phyloP scores from a whole-genome alignment of 2,329 filamentous ascomycete genomes.

The Simplicillium sp. region DNA sequence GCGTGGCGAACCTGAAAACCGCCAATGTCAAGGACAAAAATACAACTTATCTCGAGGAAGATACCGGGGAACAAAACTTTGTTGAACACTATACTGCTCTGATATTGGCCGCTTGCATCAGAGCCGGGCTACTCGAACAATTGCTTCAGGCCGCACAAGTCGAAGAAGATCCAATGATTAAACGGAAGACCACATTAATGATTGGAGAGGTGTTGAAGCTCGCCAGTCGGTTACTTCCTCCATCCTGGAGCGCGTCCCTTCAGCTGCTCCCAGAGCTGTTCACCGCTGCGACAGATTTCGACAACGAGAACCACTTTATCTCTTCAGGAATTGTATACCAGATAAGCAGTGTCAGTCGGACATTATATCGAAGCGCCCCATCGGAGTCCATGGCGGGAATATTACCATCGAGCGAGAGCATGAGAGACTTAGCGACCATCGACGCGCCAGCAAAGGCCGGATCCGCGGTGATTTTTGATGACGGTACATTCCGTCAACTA shows the following conservation, averaged over 20 bases:
- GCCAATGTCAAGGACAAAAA: constrained; percentile 39
- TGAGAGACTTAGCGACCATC: constrained; percentile 37
- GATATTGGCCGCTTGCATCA: constrained; percentile 75
- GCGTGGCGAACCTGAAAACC: constrained; percentile 75
- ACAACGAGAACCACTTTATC: constrained; percentile 62
- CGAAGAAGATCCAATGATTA: constrained; percentile 58
- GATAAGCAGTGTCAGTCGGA: constrained; percentile 94
- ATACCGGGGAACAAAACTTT: constrained; percentile 68
- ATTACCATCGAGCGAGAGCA: constrained; percentile 32
- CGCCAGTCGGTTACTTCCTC: constrained; percentile 75
- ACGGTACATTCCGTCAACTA: constrained; percentile 54
- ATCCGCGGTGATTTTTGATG: constrained; percentile 40
- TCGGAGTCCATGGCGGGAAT: constrained; percentile 27
- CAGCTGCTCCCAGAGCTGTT: constrained; percentile 86
- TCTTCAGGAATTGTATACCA: constrained; percentile 92
- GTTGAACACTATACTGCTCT: constrained; percentile 91
- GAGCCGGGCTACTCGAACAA: constrained; percentile 60
- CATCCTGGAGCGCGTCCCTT: constrained; percentile 70
- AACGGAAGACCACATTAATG: constrained; percentile 81
- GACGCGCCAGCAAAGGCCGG: constrained; percentile 48
- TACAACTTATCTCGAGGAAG: constrained; percentile 50
- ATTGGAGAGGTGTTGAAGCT: constrained; percentile 88
- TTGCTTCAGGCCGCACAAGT: constrained; percentile 58
- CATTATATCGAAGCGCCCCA: constrained; percentile 69
- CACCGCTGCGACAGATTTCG: constrained; percentile 62